These are phyloP conservation scores for Litchi chinensis DNA, from an alignment of 345 rosid species.

Conservation along the genomic window DNA sequence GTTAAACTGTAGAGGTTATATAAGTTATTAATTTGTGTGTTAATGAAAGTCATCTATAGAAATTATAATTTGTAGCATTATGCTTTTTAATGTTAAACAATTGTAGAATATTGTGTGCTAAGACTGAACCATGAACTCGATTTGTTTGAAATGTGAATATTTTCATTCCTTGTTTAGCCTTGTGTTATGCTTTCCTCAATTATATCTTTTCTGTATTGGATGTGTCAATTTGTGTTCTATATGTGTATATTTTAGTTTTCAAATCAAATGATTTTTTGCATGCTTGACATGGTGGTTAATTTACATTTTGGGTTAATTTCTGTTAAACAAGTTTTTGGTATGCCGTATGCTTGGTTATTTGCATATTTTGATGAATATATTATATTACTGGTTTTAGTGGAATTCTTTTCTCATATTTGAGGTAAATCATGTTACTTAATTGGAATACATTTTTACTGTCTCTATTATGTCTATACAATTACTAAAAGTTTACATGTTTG, in stretches of 20 bases:
- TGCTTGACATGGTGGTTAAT: not conserved
- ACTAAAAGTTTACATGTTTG: not conserved
- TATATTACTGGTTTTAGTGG: not conserved
- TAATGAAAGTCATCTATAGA: not conserved
- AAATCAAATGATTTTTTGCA: not conserved
- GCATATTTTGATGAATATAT: not conserved
- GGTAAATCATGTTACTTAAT: not conserved
- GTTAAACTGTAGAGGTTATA: not conserved
- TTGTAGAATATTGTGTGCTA: not conserved
- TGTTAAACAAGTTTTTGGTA: not conserved
- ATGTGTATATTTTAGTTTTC: not conserved
- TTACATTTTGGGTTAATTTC: not conserved
- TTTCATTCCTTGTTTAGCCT: not conserved
- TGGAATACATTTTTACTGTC: not conserved
- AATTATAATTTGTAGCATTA: not conserved
- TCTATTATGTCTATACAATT: not conserved
- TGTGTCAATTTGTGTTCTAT: not conserved
- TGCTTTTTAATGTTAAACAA: not conserved
- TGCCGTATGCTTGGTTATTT: not conserved
- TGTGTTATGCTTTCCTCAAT: not conserved
- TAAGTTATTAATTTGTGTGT: not conserved
- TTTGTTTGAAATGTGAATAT: not conserved
- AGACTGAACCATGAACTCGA: not conserved
- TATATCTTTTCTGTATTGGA: not conserved
- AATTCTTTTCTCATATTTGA: not conserved